Evolutionary conservation across 139 green algal genomes (phyloP), one percentile per base, ranked within the genome.

Genomic region (Tetraselmis striata): DNA sequence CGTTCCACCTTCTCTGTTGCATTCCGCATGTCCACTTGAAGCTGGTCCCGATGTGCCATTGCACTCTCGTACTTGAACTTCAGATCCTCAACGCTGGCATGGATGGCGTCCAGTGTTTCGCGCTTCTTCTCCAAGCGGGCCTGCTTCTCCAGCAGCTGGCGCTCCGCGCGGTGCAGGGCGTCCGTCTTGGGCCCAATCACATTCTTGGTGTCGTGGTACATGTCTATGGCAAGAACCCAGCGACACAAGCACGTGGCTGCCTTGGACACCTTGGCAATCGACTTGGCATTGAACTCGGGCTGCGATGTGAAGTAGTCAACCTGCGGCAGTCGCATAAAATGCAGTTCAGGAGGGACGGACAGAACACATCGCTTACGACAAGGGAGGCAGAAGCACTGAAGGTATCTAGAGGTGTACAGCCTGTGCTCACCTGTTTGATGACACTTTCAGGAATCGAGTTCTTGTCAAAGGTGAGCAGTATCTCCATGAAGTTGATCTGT

Each of bases 391-490:
- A 67, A 67, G 45, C 11, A 67, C 11, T 67, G 45, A 67, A 67
- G 45, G 45, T n/a, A n/a, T n/a, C n/a, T n/a, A n/a, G n/a, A n/a
- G n/a, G n/a, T n/a, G n/a, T n/a, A n/a, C n/a, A n/a, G n/a, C n/a
- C n/a, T n/a, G n/a, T 77, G 29, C 58, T 24, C 31, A 92, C 86
- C 83, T 89, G 85, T 2, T 30, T 29, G 2, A 90, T 86, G 31
- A 93, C 85, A 28, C 83, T 77, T 0, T 77, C 28, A 2, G 84
- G 83, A 83, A 94, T 92, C 18, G 84, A 82, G 84, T 94, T 87
- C 87, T 92, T 92, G 84, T 94, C 87, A 82, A 88, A 94, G n/a
- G 29, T 76, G 75, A 87, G 59, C 26, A 93, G 82, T 23, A 75
- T 75, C 27, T 92, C 84, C 75, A 93, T 83, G 83, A 94, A 94